These are phyloP conservation scores for Nitzschia sp. DNA, from an alignment of 108 stramenopile genomes.

Conservation along the genomic window DNA sequence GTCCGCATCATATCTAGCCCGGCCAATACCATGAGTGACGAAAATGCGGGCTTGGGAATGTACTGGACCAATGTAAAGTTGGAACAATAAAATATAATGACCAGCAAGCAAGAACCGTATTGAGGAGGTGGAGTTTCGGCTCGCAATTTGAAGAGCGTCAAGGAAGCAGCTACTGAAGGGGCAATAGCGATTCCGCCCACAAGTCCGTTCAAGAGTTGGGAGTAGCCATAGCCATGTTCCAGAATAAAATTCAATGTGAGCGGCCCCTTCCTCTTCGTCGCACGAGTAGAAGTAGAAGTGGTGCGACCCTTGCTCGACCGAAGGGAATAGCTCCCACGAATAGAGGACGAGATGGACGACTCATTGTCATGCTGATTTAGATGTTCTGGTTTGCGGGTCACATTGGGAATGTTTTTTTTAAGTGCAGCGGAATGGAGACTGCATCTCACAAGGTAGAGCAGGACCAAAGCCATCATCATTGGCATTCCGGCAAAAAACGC, in stretches of 20 bases:
- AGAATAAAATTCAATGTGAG: conserved; percentile 33
- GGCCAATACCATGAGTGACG: conserved; percentile 65
- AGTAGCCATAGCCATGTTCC: conserved; percentile 46
- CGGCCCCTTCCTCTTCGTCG: too few species aligned
- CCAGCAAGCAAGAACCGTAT: conserved; percentile 45
- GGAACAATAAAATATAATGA: conserved; percentile 53
- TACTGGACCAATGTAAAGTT: conserved; percentile 62
- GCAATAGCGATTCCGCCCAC: conserved; percentile 61
- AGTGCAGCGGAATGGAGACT: conserved; percentile 50
- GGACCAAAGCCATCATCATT: conserved; percentile 40
- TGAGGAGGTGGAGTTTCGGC: conserved; percentile 60
- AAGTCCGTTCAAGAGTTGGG: conserved; percentile 40
- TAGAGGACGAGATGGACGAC: not conserved
- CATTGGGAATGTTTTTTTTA: conserved; percentile 44
- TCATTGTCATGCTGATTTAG: not conserved
- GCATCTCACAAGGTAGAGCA: conserved; percentile 43
- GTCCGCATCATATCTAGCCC: conserved; percentile 53
- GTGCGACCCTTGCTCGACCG: not conserved
- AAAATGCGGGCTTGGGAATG: conserved; percentile 80
- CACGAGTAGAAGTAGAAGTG: not conserved
- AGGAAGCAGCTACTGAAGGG: conserved; percentile 46
- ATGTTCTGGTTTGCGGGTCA: conserved; percentile 23
- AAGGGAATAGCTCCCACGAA: not conserved
- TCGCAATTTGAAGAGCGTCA: conserved; percentile 42
- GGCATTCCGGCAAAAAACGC: conserved; percentile 38